Evolutionary conservation across 805 yeast genomes (phyloP).

Genomic region (Starmerella powellii): DNA sequence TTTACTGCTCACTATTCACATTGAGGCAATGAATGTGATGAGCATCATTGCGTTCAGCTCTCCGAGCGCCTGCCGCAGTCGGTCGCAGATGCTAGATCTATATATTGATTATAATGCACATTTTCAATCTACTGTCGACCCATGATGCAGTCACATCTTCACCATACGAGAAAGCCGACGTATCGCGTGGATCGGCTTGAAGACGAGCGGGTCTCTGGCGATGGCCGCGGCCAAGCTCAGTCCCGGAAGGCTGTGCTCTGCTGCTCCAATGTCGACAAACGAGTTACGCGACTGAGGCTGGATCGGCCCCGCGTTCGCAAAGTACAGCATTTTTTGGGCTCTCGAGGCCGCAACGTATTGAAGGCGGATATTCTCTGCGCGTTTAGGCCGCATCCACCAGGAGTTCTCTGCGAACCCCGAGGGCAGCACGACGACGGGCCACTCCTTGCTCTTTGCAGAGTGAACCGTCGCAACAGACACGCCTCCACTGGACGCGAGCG

Average conservation of each 20-base stretch:
- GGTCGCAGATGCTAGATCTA: too few relatives aligned
- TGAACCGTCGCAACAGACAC: constrained; percentile 17
- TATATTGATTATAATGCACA: too few relatives aligned
- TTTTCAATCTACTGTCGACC: too few relatives aligned
- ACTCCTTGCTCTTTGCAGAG: constrained; percentile 19
- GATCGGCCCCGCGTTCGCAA: constrained; percentile 2
- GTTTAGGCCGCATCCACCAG: neutral
- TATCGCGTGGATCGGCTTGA: constrained; percentile 2
- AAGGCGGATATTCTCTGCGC: constrained; percentile 16
- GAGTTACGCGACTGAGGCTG: constrained; percentile 1
- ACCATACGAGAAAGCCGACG: neutral
- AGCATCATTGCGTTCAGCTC: too few relatives aligned
- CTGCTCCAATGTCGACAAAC: neutral
- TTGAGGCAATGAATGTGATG: too few relatives aligned
- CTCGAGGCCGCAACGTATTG: constrained; percentile 26
- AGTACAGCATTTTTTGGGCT: constrained; percentile 19
- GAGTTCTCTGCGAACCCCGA: neutral
- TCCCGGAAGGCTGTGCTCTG: neutral
- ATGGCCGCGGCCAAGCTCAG: neutral
- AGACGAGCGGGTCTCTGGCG: constrained; percentile 1
- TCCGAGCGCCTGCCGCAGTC: too few relatives aligned
- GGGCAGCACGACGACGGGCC: constrained; percentile 18
- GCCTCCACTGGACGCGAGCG: neutral
- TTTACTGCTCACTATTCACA: too few relatives aligned
- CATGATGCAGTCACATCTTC: too few relatives aligned